Evolutionary conservation across 306 rosid species (phyloP), one percentile per base, ranked within the genome.

Genomic region (Medicago arabica): DNA sequence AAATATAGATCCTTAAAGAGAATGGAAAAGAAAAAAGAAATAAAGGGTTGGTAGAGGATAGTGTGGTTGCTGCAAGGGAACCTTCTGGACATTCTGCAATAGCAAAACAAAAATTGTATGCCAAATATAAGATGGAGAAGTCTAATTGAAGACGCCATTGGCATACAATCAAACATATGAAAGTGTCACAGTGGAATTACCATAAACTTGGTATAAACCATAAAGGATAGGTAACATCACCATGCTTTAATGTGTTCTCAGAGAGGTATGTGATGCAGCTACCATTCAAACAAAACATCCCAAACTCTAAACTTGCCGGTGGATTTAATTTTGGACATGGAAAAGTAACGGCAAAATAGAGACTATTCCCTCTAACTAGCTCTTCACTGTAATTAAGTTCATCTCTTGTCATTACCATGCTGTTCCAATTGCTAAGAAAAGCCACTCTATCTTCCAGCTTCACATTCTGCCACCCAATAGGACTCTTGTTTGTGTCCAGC

Each of bases 121-220:
- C 23, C 23, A 21, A 21, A 21, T 21, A 1, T 1, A 21, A 0
- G 23, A 21, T 21, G 23, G 23, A 21, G 23, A 21, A 0, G 23
- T 21, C 23, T 21, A 21, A 28, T 28, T 3, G 31, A 1, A 28
- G 31, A 28, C 0, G 0, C 31, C 31, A 3, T 28, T 28, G 31
- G 4, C 31, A 3, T 3, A 28, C 31, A 28, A 28, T 28, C 4
- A 28, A 28, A 28, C 31, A 28, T 4, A 28, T 0, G 7, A 13
- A 6, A 46, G 21, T 21, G 1, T 21, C 1, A 21, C 23, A 21
- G 23, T n/a, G 58, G 47, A 46, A 41, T n/a, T 57, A 39, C 15
- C n/a, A 60, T 11, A 60, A 13, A 60, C 41, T 60, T 60, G 66
- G 66, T 60, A 60, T 17, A 14, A 60, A 60, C 66, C 66, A 60